Percentiles rank a stretch among this genome's conserved stretches.
These are phyloP conservation scores for Candida alai DNA, from an alignment of 805 yeast species.

Conservation along the genomic window DNA sequence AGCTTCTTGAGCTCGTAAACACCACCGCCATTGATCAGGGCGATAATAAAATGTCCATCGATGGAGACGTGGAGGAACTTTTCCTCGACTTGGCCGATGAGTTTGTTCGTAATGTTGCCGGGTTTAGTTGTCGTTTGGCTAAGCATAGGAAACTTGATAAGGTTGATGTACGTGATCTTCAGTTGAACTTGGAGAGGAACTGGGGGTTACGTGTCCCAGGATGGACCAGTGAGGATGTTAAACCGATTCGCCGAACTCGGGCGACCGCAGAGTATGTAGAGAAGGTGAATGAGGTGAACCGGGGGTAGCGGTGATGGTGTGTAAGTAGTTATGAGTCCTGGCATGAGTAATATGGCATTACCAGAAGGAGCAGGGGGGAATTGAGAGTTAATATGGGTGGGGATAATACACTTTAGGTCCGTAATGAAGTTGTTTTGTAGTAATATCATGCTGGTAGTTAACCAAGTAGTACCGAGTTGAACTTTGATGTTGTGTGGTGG, in stretches of 20 bases:
- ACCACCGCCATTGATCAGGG: constrained; percentile 83
- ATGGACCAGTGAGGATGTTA: constrained; percentile 82
- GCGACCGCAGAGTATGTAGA: constrained; percentile 61
- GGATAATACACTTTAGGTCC: too few species aligned
- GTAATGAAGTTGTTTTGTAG: too few species aligned
- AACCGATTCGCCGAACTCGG: constrained; percentile 69
- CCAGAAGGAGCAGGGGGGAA: too few species aligned
- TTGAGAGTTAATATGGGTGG: too few species aligned
- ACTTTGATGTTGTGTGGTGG: too few species aligned
- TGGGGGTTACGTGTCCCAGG: constrained; percentile 97
- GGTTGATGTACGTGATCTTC: constrained; percentile 84
- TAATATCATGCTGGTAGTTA: too few species aligned
- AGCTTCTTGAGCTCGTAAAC: constrained; percentile 80
- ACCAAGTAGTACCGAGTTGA: too few species aligned
- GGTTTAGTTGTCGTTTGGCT: constrained; percentile 91
- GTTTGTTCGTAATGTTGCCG: constrained; percentile 83
- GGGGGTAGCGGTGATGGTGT: too few species aligned
- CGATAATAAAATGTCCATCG: constrained; percentile 83
- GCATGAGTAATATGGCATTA: too few species aligned
- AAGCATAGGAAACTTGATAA: constrained; percentile 88
- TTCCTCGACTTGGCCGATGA: constrained; percentile 93
- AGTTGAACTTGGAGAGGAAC: constrained; percentile 83
- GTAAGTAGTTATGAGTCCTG: too few species aligned
- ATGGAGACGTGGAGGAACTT: constrained; percentile 93
- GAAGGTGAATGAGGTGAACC: constrained; percentile 39